phyloP scores from a whole-genome alignment of 2,329 filamentous ascomycete genomes.

The Xylaria sp. region DNA sequence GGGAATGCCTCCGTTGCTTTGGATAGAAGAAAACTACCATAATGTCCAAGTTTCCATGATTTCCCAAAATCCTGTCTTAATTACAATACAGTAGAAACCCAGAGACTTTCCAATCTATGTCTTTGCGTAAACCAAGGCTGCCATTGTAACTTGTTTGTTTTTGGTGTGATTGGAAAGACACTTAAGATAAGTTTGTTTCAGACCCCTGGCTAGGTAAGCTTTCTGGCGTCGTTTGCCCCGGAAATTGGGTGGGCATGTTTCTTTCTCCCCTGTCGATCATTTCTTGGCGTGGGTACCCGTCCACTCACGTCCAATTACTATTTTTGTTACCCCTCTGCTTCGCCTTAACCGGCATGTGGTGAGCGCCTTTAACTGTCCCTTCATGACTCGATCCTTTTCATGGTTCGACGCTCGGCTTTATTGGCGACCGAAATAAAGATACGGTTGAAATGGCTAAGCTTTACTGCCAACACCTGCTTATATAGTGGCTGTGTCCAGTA shows the following conservation, averaged over 20 bases:
- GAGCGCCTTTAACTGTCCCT: neutral
- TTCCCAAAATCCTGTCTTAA: slow-evolving; percentile 7
- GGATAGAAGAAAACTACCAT: slow-evolving; percentile 2
- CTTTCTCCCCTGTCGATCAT: slow-evolving; percentile 34
- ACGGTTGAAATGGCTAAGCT: neutral
- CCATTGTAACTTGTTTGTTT: neutral
- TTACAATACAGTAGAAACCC: slow-evolving; percentile 23
- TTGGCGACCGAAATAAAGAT: neutral
- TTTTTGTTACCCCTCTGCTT: slow-evolving; percentile 16
- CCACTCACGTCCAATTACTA: slow-evolving; percentile 7
- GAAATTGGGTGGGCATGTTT: slow-evolving; percentile 24
- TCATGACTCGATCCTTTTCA: slow-evolving; percentile 20
- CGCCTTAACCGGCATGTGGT: slow-evolving; percentile 21
- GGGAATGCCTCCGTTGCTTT: slow-evolving; percentile 15
- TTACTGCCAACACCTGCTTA: neutral
- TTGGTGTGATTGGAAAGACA: neutral
- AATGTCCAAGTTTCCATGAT: neutral
- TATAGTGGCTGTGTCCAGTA: neutral
- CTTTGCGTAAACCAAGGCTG: no score
- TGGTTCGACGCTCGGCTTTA: neutral
- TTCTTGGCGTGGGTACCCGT: slow-evolving; percentile 8
- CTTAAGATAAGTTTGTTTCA: slow-evolving; percentile 20
- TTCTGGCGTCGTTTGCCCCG: slow-evolving; percentile 21
- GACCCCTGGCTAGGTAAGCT: slow-evolving; percentile 17
- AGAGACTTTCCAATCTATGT: neutral